Evolutionary conservation across 179 eudicot genomes (phyloP), one percentile per base, ranked within the genome.

Genomic region (Actinidia arguta): DNA sequence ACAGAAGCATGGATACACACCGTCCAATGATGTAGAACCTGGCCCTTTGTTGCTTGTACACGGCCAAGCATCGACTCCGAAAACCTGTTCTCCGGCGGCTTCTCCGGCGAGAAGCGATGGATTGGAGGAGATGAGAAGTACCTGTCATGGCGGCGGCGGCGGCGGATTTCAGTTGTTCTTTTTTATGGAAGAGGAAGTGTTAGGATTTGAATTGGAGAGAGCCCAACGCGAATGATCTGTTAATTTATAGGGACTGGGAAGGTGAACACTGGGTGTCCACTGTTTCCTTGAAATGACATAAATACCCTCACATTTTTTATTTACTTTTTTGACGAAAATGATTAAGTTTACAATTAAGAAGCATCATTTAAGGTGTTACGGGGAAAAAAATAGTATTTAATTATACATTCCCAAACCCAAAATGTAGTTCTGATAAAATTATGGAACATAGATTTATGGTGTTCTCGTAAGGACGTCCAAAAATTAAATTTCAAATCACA

Each of bases 1-100:
- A 91, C n/a, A 91, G 80, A 58, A 91, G 94, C 92, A 90, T 91
- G n/a, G 88, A 81, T 22, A 92, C 89, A 58, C 92, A 92, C 1
- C 92, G 89, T 1, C 88, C 77, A 61, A 92, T 75, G 68, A 92
- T 92, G 52, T 92, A 92, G 62, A 88, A 73, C 80, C 92, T 82
- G 6, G 94, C 90, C 79, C 85, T 88, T n/a, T 90, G 94, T 61
- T 89, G 91, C 84, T 92, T 92, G 27, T 76, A 85, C 59, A 90
- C 48, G 20, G 80, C 59, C 48, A 83, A 55, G 25, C 91, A 91
- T 85, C 88, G 85, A 56, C 86, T 52, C 63, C 85, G 59, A n/a
- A 90, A 85, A 44, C 83, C 76, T 17, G 62, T 68, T 55, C 82
- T 85, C 70, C 81, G 67, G 58, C 68, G 5, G 39, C 14, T 69